Conservation (phyloP, 2,329 filamentous ascomycete genomes). For the Claviceps purpurea region DNA sequence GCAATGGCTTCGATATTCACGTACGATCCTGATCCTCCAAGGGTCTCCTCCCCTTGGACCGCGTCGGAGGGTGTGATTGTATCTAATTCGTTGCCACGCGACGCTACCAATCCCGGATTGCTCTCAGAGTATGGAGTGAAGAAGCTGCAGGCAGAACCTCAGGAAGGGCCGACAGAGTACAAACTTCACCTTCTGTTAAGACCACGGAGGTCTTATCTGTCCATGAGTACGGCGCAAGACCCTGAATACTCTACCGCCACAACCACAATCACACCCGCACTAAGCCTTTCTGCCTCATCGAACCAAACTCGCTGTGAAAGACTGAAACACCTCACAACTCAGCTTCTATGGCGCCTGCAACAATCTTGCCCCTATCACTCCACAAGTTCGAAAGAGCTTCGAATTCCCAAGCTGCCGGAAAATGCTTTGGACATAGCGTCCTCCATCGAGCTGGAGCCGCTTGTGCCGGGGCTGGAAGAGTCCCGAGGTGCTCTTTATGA, state of each 20-base stretch:
- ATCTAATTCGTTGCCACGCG: slow-evolving; percentile 20
- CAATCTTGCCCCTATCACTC: slow-evolving; percentile 89
- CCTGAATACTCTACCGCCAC: slow-evolving; percentile 6
- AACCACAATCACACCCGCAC: slow-evolving; percentile 8
- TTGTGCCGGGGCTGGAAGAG: slow-evolving; percentile 74
- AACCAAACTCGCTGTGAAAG: slow-evolving; percentile 67
- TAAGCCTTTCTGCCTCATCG: slow-evolving; percentile 29
- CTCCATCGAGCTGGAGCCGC: slow-evolving; percentile 37
- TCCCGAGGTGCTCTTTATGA: slow-evolving; percentile 90
- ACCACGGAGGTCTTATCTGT: slow-evolving; percentile 59
- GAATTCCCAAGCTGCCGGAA: slow-evolving; percentile 64
- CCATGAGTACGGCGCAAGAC: slow-evolving; percentile 45
- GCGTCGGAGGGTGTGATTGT: slow-evolving; percentile 32
- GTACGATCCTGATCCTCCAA: slow-evolving; percentile 74
- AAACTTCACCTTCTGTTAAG: slow-evolving; percentile 83
- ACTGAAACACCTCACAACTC: slow-evolving; percentile 83
- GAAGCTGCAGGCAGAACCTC: slow-evolving; percentile 77
- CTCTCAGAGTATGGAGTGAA: slow-evolving; percentile 53
- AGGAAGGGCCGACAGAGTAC: slow-evolving; percentile 91
- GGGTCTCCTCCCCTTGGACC: slow-evolving; percentile 85
- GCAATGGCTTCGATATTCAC: slow-evolving; percentile 91
- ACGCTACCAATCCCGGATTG: slow-evolving; percentile 21
- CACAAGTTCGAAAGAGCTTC: slow-evolving; percentile 59
- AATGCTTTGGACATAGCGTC: slow-evolving; percentile 33
- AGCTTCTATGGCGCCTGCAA: slow-evolving; percentile 86